Percentiles rank a stretch among this genome's conserved stretches.
phyloP scores from a whole-genome alignment of 805 yeast genomes.

The Myxozyma vanderwaltii region DNA sequence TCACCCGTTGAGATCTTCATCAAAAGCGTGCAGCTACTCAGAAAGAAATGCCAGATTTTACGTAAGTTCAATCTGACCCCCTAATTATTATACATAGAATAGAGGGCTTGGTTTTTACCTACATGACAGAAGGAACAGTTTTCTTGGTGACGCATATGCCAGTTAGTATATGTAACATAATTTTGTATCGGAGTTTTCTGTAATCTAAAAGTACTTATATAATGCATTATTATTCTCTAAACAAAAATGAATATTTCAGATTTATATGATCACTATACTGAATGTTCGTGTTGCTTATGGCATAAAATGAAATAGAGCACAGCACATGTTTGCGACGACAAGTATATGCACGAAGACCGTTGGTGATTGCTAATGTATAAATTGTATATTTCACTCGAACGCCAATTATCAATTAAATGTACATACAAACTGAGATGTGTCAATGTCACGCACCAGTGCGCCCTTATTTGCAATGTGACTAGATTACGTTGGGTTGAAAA shows the following conservation, averaged over 20 bases:
- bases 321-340: too few species aligned
- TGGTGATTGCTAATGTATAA: too few species aligned
- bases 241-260: neutral
- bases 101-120: neutral
- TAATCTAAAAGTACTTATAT: slow-evolving; percentile 1
- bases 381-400: neutral
- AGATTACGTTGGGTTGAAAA: neutral
- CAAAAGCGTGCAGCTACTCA: slow-evolving; percentile 82
- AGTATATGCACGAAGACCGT: too few species aligned
- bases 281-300: too few species aligned
- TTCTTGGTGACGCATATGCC: neutral
- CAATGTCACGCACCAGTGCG: neutral
- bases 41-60: slow-evolving; percentile 55
- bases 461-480: neutral
- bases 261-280: too few species aligned
- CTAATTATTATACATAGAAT: neutral
- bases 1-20: slow-evolving; percentile 93
- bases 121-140: neutral
- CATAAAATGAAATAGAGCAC: too few species aligned
- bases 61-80: slow-evolving; percentile 31
- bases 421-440: neutral
- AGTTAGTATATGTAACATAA: neutral
- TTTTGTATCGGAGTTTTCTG: slow-evolving; percentile 7
- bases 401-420: neutral
- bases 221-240: neutral